Evolutionary conservation across 2,329 filamentous ascomycete species (phyloP).

Genomic region (Fusarium sp.): DNA sequence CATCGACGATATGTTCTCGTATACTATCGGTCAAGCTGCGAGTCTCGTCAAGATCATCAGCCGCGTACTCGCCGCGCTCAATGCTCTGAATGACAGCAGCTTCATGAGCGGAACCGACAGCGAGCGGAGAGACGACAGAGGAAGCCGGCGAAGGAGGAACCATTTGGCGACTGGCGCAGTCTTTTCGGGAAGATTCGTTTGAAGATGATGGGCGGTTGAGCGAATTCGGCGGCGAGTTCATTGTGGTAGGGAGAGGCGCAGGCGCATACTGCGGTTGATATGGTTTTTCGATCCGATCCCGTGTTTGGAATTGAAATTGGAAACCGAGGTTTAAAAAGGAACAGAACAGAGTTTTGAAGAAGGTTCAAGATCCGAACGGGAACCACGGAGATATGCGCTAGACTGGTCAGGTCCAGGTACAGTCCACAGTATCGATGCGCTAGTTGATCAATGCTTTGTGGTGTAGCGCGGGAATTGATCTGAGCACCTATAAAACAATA

Average conservation of each 20-base stretch:
- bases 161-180: constrained; percentile 5
- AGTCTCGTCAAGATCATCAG: constrained; percentile 50
- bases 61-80: constrained; percentile 48
- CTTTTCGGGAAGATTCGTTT: neutral
- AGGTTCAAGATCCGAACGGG: neutral
- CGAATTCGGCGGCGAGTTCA: constrained; percentile 45
- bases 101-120: constrained; percentile 48
- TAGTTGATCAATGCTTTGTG: constrained; percentile 18
- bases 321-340: neutral
- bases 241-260: constrained; percentile 17
- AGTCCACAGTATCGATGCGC: neutral
- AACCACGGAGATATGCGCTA: constrained; percentile 12
- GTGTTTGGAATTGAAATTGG: neutral
- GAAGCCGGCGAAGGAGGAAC: constrained; percentile 46
- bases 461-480: constrained; percentile 15
- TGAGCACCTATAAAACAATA: constrained; percentile 5
- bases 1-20: constrained; percentile 56
- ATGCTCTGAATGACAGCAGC: constrained; percentile 48
- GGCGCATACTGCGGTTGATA: constrained; percentile 17
- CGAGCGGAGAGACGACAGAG: constrained; percentile 44
- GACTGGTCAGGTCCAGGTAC: neutral
- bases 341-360: neutral
- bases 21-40: constrained; percentile 57
- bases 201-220: constrained; percentile 16
- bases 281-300: neutral